Evolutionary conservation across 2,329 filamentous ascomycete species (phyloP).

Genomic region (Ceratocystis albifundus): DNA sequence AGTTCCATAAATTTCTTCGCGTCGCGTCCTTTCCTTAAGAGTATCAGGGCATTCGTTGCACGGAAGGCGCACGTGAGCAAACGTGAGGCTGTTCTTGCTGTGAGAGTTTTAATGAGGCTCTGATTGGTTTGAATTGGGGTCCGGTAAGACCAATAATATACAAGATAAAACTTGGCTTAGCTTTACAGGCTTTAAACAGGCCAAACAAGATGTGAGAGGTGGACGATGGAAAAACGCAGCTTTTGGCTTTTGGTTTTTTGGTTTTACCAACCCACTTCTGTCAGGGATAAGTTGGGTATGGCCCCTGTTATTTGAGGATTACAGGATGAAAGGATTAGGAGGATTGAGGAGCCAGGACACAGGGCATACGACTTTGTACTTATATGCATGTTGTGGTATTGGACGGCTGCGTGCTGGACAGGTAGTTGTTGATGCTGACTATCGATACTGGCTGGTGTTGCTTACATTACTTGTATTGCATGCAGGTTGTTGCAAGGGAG

Average conservation of each 20-base stretch:
- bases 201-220: not conserved
- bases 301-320: constrained; percentile 4
- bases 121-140: not conserved
- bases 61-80: not conserved
- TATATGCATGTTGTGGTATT: not conserved
- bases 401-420: not conserved
- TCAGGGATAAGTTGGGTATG: not conserved
- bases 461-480: too few species aligned
- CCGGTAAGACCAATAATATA: not conserved
- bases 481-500: too few species aligned
- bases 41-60: not conserved
- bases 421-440: not conserved
- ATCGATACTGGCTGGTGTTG: not conserved
- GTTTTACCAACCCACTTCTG: not conserved
- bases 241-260: not conserved
- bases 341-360: not conserved
- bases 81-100: not conserved
- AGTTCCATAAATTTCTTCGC: not conserved
- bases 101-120: not conserved
- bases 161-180: not conserved
- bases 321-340: not conserved
- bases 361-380: not conserved
- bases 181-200: not conserved
- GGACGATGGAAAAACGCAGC: not conserved
- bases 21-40: not conserved